These are phyloP conservation scores for Scheffersomyces spartinae DNA, from an alignment of 805 yeast species.

Conservation along the genomic window DNA sequence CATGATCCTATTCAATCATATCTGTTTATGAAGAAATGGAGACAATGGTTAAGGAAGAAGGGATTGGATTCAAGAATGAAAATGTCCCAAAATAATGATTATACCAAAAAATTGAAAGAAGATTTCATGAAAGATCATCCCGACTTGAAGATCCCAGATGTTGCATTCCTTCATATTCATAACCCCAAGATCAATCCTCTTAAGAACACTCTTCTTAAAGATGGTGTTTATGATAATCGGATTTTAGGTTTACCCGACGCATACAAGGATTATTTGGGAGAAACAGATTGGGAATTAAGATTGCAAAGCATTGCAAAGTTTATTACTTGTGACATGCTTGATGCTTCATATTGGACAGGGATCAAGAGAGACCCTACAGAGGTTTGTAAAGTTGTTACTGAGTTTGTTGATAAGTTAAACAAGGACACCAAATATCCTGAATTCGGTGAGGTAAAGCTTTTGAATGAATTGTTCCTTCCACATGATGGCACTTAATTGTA, in stretches of 20 bases:
- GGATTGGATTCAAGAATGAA: constrained; percentile 9
- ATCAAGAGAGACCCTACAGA: constrained; percentile 5
- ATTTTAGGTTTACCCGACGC: constrained; percentile 9
- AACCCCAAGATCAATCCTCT: constrained; percentile 11
- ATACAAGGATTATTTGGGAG: constrained; percentile 8
- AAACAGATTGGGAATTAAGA: constrained; percentile 14
- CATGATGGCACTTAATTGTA: too few species aligned
- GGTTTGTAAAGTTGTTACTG: constrained; percentile 9
- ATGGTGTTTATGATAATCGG: constrained; percentile 8
- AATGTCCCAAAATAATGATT: constrained; percentile 8
- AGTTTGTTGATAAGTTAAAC: constrained; percentile 11
- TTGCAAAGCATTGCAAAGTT: constrained; percentile 13
- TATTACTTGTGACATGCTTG: constrained; percentile 14
- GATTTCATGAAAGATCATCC: constrained; percentile 5
- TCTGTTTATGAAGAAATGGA: constrained; percentile 6
- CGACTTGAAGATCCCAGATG: constrained; percentile 5
- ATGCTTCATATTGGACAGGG: constrained; percentile 10
- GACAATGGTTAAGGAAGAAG: constrained; percentile 7
- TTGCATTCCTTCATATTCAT: constrained; percentile 12
- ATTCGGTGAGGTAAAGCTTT: constrained; percentile 4
- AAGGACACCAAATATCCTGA: constrained; percentile 6
- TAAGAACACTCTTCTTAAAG: constrained; percentile 4
- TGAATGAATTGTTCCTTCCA: neutral
- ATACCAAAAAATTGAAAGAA: constrained; percentile 5
- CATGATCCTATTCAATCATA: constrained; percentile 9